Evolutionary conservation across 148 eudicot species (phyloP).

Genomic region (Vaccinium myrtillus): DNA sequence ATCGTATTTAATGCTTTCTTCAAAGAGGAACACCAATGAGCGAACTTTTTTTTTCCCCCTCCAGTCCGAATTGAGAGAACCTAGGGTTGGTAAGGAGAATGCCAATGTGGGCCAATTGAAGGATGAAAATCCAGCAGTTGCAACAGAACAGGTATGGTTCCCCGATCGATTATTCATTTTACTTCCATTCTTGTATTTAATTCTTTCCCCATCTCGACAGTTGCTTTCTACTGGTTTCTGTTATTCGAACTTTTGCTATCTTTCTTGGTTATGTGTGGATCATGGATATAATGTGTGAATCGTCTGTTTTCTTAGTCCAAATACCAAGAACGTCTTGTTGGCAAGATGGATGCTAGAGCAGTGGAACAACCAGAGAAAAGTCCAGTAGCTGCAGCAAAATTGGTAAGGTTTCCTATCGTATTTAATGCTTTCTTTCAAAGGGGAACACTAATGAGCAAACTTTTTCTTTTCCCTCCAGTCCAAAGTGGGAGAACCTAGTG

Average conservation of each 20-base stretch:
- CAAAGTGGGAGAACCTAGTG: background rate
- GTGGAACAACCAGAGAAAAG: background rate
- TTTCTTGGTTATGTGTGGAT: background rate
- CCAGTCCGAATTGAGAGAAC: background rate
- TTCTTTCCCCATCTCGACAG: background rate
- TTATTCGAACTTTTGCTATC: background rate
- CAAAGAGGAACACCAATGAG: background rate
- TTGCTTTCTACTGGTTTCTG: background rate
- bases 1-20: background rate
- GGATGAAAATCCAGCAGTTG: conserved; percentile 10
- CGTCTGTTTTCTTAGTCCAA: background rate
- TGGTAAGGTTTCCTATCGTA: background rate
- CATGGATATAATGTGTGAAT: background rate
- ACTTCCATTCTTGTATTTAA: background rate
- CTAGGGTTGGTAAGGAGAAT: background rate
- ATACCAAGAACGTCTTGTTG: background rate
- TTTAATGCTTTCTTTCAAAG: background rate
- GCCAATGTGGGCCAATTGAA: background rate
- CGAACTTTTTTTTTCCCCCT: background rate
- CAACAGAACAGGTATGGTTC: conserved; percentile 8
- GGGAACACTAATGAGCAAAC: background rate
- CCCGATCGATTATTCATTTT: background rate
- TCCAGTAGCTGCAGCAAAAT: background rate
- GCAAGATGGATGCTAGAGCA: background rate
- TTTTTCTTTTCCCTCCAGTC: background rate